Base-by-base conservation (phyloP, 1,139 yeast species). In the Protomyces inundatus region DNA sequence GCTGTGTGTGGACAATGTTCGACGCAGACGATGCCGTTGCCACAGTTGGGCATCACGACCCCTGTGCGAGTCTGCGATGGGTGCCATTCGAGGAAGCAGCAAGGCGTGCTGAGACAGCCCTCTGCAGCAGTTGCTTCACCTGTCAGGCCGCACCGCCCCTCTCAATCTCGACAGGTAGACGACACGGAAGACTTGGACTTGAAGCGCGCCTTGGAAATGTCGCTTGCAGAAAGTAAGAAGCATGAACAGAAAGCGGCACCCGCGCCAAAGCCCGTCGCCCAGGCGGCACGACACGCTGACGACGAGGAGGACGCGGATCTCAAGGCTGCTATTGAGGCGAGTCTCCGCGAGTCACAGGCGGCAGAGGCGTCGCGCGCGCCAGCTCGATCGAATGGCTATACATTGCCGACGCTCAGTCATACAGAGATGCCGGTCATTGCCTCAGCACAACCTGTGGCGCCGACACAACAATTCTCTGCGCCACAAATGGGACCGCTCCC, bases 321-420 rank as follows among this genome's bases (percentile, higher is more conserved):
- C 85, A 88, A 85, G 73, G 96, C 95, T 0, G 98, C 98, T 0
- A 90, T 93, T 67, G 96, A 88, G n/a, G 97, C 96, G 0, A 88
- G 96, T 75, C 79, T 93, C 68, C 80, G 81, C 66, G 97, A 90
- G 67, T 81, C 87, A 73, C 83, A 86, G 69, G 76, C 72, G 12
- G 32, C 32, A 71, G 80, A 72, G 6, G 16, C 6, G 6, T 14
- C 54, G 7, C 46, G 70, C 73, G 73, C 55, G 67, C 54, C 39
- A 7, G 53, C 16, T 14, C 32, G 23, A 39, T 32, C 40, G 5
- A 39, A 12, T 6, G 53, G 36, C 51, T 58, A 58, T 30, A 33
- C 40, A 5, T 52, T 51, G 42, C 62, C 62, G 4, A n/a, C 35
- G 10, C 48, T 58, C 34, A 35, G n/a, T 14, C 33, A 50, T 23